Base-by-base conservation (phyloP, 1,284 basidiomycete genomes). In the Phlebopus sp. region DNA sequence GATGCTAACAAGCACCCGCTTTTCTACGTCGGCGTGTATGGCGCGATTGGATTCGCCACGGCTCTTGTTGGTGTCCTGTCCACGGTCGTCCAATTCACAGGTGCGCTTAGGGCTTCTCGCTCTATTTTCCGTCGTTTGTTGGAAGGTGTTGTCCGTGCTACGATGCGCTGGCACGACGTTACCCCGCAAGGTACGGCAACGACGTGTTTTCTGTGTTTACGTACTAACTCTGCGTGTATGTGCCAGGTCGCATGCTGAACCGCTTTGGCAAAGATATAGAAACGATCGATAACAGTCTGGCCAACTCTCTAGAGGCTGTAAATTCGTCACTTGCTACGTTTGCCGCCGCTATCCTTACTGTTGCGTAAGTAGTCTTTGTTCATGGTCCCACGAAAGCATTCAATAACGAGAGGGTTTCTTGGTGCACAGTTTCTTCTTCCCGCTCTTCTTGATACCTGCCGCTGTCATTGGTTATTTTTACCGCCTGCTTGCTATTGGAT, bases 261-360 rank as follows among this genome's bases (percentile, higher is more conserved):
- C 67, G 77, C 13, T 79, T 79, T 56, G 73, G 73, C 52, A 79
- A 76, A 47, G 78, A 80, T 55, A 61, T 78, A 42, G 74, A 76
- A 51, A 74, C 73, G 1, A 71, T 78, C 32, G 77, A 78, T 52
- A 62, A 58, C 2, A 70, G 66, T 37, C 58, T 78, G 35, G 64
- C 64, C 2, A 8, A 46, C 14, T 85, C 86, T 1, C 67, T 92
- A 21, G 81, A 87, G 53, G 75, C 81, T 4, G 86, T 91, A 42
- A 87, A 90, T 55, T 74, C 77, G 0, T 85, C 86, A 2, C 66
- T 91, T 30, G 88, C 86, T 0, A 78, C 77, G 25, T 86, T 93
- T 64, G 73, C 86, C 34, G 71, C 69, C 23, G 57, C 63, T 5
- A 62, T 67, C 18, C 5, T 68, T 25, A 69, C 66, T 3, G 60